These are phyloP conservation scores for Tylopilus orsonianus DNA, from an alignment of 1,284 basidiomycete genomes.

Conservation along the genomic window DNA sequence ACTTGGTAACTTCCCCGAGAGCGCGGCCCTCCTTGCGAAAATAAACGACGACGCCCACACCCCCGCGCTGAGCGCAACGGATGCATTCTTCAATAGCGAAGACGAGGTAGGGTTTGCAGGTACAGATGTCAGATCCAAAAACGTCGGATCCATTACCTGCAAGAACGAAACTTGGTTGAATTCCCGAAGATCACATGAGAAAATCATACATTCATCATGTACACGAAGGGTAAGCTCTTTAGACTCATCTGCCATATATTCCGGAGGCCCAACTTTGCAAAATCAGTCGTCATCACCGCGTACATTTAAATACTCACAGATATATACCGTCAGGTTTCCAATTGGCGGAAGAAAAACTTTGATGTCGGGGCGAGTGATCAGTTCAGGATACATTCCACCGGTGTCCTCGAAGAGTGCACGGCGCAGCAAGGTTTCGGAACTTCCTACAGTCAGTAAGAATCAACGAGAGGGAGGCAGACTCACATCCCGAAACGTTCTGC, in stretches of 20 bases:
- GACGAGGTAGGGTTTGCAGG: constrained; percentile 90
- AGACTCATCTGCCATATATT: constrained; percentile 72
- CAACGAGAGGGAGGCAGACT: constrained; percentile 30
- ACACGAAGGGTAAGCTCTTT: constrained; percentile 91
- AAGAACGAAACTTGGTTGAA: background rate
- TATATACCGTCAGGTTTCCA: constrained; percentile 89
- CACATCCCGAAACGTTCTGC: constrained; percentile 87
- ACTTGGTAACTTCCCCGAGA: constrained; percentile 91
- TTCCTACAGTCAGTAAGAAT: constrained; percentile 32
- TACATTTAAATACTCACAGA: constrained; percentile 55
- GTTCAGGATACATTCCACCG: constrained; percentile 95
- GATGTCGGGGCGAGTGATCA: constrained; percentile 93
- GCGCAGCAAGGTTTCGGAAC: constrained; percentile 81
- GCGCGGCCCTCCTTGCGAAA: constrained; percentile 94
- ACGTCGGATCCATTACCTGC: constrained; percentile 82
- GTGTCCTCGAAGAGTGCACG: constrained; percentile 93
- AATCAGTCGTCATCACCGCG: constrained; percentile 3
- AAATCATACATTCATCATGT: constrained; percentile 84
- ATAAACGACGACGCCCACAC: constrained; percentile 91
- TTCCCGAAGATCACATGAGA: constrained; percentile 14
- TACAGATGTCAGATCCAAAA: constrained; percentile 93
- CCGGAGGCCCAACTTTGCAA: constrained; percentile 73
- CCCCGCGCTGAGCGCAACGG: constrained; percentile 81
- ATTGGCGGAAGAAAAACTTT: constrained; percentile 96
- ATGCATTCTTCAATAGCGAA: constrained; percentile 96